Conservation (phyloP, 2,329 filamentous ascomycete genomes). For the Fusarium tuaranense region DNA sequence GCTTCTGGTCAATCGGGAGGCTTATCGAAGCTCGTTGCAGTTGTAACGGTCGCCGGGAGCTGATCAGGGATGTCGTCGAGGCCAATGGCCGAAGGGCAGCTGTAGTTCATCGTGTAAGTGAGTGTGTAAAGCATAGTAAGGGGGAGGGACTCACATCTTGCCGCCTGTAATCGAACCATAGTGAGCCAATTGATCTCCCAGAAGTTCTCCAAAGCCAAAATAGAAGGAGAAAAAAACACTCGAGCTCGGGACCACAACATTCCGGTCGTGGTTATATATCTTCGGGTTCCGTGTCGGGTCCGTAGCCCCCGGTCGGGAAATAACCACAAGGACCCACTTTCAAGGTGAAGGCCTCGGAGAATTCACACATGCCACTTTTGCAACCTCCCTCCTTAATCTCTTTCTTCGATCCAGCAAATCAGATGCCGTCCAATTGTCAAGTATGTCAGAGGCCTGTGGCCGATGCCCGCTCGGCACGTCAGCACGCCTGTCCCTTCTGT, state of each 20-base stretch:
- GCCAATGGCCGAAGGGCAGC: slow-evolving; percentile 12
- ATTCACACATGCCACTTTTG: slow-evolving; percentile 22
- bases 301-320: slow-evolving; percentile 12
- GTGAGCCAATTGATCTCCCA: background rate
- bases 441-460: background rate
- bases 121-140: background rate
- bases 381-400: background rate
- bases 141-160: slow-evolving; percentile 4
- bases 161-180: slow-evolving; percentile 6
- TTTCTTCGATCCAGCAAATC: background rate
- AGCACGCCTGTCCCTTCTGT: slow-evolving; percentile 25
- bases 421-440: background rate
- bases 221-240: background rate
- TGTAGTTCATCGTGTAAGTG: slow-evolving; percentile 16
- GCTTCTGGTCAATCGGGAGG: background rate
- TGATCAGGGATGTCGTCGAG: background rate
- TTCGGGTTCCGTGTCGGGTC: background rate
- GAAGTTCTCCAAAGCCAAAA: background rate
- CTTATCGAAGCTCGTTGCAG: background rate
- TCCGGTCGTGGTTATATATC: background rate
- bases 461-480: background rate
- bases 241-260: background rate
- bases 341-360: slow-evolving; percentile 10
- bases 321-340: slow-evolving; percentile 25
- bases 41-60: background rate